Evolutionary conservation across 2,329 filamentous ascomycete genomes (phyloP).

Genomic region (Fusarium graminum): DNA sequence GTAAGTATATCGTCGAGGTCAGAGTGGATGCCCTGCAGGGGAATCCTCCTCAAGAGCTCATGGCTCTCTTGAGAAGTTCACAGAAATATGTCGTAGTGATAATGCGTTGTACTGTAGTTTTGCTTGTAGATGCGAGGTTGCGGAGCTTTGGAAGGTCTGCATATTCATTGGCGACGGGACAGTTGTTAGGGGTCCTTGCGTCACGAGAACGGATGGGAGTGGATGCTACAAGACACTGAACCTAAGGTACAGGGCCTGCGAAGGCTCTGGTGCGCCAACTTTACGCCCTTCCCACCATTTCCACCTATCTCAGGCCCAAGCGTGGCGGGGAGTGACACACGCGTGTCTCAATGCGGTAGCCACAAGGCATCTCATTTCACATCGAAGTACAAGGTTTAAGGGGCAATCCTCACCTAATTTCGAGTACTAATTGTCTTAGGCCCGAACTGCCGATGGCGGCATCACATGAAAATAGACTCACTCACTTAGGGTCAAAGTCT

Average conservation of each 20-base stretch:
- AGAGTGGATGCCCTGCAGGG: constrained; percentile 39
- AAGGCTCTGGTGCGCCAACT: constrained; percentile 15
- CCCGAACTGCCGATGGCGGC: constrained; percentile 26
- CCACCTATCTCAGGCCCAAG: constrained; percentile 37
- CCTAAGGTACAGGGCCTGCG: constrained; percentile 33
- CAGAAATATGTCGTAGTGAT: constrained; percentile 14
- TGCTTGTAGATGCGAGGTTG: constrained; percentile 35
- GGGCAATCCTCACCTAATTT: constrained; percentile 16
- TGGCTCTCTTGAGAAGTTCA: constrained; percentile 24
- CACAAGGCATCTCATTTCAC: constrained; percentile 11
- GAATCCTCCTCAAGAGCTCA: constrained; percentile 44
- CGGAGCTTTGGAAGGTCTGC: constrained; percentile 35
- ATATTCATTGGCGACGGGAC: constrained; percentile 24
- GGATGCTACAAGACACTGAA: constrained; percentile 31
- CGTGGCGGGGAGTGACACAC: constrained; percentile 43
- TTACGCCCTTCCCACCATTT: constrained; percentile 37
- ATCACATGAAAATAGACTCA: constrained; percentile 40
- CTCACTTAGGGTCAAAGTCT: constrained; percentile 14
- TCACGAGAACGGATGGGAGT: constrained; percentile 32
- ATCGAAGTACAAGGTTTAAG: constrained; percentile 30
- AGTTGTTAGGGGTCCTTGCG: constrained; percentile 35
- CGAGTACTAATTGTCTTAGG: constrained; percentile 34
- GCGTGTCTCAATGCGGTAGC: constrained; percentile 31
- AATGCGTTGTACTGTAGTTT: constrained; percentile 19
- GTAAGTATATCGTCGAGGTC: constrained; percentile 22